Percentiles rank a stretch among this genome's conserved stretches.
phyloP scores from a whole-genome alignment of 2,329 filamentous ascomycete species.

The Purpureocillium lavendulum region DNA sequence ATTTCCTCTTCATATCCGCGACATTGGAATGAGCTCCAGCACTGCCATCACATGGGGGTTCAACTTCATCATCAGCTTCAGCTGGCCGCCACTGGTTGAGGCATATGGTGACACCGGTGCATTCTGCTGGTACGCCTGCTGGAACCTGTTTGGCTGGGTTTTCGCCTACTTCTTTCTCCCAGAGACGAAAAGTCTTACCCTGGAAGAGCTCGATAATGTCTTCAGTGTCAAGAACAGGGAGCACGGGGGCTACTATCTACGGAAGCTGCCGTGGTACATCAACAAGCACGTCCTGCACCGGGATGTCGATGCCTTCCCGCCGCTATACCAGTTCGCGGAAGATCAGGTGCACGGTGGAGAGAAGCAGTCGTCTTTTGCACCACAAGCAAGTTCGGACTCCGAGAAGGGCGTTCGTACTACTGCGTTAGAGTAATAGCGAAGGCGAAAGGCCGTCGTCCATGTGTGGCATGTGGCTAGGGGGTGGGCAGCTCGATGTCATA shows the following conservation, averaged over 20 bases:
- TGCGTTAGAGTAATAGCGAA: too few relatives aligned
- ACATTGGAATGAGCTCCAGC: conserved; percentile 43
- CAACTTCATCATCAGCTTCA: conserved; percentile 26
- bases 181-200: conserved; percentile 23
- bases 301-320: conserved; percentile 20
- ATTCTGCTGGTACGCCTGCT: conserved; percentile 29
- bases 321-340: conserved; percentile 19
- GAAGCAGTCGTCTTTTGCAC: neutral
- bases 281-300: conserved; percentile 19
- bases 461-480: too few relatives aligned
- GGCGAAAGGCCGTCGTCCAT: too few relatives aligned
- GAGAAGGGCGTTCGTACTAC: too few relatives aligned
- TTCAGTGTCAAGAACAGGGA: conserved; percentile 20
- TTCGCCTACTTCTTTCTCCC: conserved; percentile 23
- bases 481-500: too few relatives aligned
- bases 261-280: conserved; percentile 24
- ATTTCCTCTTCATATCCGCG: conserved; percentile 47
- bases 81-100: conserved; percentile 15
- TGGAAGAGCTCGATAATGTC: conserved; percentile 23
- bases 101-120: conserved; percentile 22
- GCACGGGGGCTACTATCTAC: conserved; percentile 19
- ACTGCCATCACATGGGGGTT: conserved; percentile 31
- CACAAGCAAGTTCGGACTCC: too few relatives aligned
- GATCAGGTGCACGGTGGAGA: conserved; percentile 1
- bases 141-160: conserved; percentile 23